Base-by-base conservation (phyloP, 2,329 filamentous ascomycete species). In the Phaeosphaeriaceae sp. region DNA sequence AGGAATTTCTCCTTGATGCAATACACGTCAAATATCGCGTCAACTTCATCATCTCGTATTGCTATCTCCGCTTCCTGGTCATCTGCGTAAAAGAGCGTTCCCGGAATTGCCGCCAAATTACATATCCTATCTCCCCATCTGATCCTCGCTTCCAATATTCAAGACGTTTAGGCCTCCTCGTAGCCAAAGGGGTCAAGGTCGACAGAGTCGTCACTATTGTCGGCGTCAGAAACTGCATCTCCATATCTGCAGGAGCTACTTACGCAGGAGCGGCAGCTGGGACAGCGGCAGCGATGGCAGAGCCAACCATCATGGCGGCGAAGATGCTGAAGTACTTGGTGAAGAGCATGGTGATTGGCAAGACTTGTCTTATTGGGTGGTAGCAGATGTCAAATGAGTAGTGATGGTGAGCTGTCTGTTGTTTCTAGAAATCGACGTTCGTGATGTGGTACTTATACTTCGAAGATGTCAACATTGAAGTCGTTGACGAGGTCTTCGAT, bases 311-410 rank as follows among this genome's bases (percentile, higher is more conserved):
- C 19, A 46, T 46, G 23, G 43, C 43, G 19, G 19, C n/a, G 17
- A 46, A 23, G 19, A 46, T 46, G 43, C 43, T 46, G 19, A 23
- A 46, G 43, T 46, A 46, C 43, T 46, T 46, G 43, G 43, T 46
- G 43, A 46, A 46, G 43, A 46, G 43, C 43, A 46, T 46, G 19
- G 23, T 46, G 43, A 23, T n/a, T 46, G 43, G 21, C 35, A n/a
- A 40, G 17, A 40, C 35, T 40, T 40, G 35, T 40, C 35, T 40
- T 40, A 17, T 40, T n/a, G 35, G 35, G 15, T n/a, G 35, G 35
- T 40, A n/a, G 35, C 35, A 40, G 8, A 40, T 40, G 35, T 40
- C 35, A 40, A 15, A 40, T 40, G 35, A 40, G 35, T 40, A 40
- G 35, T n/a, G 35, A 40, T 40, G 15, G 35, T 40, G 17, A 40